Base-by-base conservation (phyloP, 768 basidiomycete species). In the Lentinula boryana region DNA sequence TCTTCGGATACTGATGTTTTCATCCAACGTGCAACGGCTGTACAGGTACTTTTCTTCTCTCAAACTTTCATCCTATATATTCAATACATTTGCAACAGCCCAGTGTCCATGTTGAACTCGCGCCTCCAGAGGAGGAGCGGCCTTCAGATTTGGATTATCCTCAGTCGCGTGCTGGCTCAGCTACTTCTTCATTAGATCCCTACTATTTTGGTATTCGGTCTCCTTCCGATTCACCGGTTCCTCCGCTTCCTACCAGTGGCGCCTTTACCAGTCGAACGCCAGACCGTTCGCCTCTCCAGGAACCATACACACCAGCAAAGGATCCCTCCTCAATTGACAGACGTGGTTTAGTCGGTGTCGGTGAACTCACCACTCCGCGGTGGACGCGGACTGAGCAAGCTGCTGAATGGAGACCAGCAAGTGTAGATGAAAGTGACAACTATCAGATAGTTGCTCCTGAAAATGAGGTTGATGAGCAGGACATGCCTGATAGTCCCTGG, bases 311-410 rank as follows among this genome's bases (percentile, higher is more conserved):
- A 0, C 92, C 92, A 8, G 86, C 81, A 36, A 81, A 84, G 62
- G 87, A 93, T 74, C 88, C 90, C 21, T 84, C 90, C 21, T 71
- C 76, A 65, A 93, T 94, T 63, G 95, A 98, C 76, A 82, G 97
- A 61, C 82, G 85, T 16, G 89, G 86, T 40, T 84, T 98, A 43
- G 85, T 98, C 57, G 97, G 97, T 27, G 91, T 98, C 5, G 97
- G 97, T 40, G 97, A 99, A 74, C 84, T 98, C 35, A 79, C 94
- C 18, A 99, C 97, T n/a, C 97, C 97, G 52, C 84, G 95, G 63
- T 99, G 95, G 95, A 82, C 82, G 62, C 83, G 83, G 68, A 71
- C 75, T 32, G 79, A 81, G 52, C 72, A 76, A 38, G 71, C 72
- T 65, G 79, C 71, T 56, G 66, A 70, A 59, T 77, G 72, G 56